phyloP scores from a whole-genome alignment of 345 rosid genomes.

The Gynandropsis gynandra region DNA sequence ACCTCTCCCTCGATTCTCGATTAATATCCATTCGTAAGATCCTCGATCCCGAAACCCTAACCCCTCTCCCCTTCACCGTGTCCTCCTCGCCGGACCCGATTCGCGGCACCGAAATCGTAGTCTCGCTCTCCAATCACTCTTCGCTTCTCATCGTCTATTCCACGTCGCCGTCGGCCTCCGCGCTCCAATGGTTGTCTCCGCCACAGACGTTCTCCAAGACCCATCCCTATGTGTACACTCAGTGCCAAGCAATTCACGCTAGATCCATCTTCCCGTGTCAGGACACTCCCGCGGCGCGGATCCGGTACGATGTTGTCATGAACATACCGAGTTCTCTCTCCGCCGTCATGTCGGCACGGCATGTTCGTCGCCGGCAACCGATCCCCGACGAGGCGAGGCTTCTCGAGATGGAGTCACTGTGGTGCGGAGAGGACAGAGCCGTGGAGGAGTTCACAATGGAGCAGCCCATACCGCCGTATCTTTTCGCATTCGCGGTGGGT shows the following conservation, averaged over 20 bases:
- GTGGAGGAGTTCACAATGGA: slow-evolving; percentile 90
- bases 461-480: slow-evolving; percentile 85
- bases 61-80: slow-evolving; percentile 38
- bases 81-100: slow-evolving; percentile 38
- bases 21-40: slow-evolving; percentile 38
- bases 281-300: slow-evolving; percentile 87
- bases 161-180: slow-evolving; percentile 66
- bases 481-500: slow-evolving; percentile 90
- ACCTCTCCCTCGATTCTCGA: slow-evolving; percentile 65
- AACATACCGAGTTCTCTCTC: slow-evolving; percentile 63
- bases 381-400: slow-evolving; percentile 36
- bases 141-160: slow-evolving; percentile 44
- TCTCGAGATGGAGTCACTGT: slow-evolving; percentile 26
- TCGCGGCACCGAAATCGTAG: slow-evolving; percentile 41
- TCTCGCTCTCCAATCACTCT: slow-evolving; percentile 39
- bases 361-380: slow-evolving; percentile 56
- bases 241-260: slow-evolving; percentile 86
- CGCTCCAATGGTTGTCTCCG: slow-evolving; percentile 86
- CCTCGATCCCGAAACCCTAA: slow-evolving; percentile 40
- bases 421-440: slow-evolving; percentile 65
- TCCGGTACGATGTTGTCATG: slow-evolving; percentile 50
- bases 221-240: slow-evolving; percentile 73
- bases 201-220: slow-evolving; percentile 60
- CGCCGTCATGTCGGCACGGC: slow-evolving; percentile 85
- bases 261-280: slow-evolving; percentile 91